Evolutionary conservation across 179 eudicot species (phyloP).

Genomic region (Gypsophila paniculata): DNA sequence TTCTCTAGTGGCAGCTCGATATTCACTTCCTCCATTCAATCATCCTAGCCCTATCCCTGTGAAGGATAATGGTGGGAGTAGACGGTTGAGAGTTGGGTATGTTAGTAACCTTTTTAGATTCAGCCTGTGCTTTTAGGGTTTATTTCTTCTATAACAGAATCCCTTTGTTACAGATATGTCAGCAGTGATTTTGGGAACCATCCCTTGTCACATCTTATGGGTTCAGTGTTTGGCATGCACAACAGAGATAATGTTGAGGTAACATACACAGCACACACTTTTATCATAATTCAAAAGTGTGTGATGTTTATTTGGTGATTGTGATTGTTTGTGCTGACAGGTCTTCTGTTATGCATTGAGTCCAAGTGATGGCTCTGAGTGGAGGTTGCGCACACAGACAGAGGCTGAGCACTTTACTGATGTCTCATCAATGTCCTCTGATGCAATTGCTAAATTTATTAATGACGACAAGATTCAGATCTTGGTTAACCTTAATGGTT

Average conservation of each 20-base stretch:
- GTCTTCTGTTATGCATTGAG: conserved; percentile 95
- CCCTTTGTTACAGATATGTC: conserved; percentile 59
- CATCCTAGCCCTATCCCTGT: conserved; percentile 66
- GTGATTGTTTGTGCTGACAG: conserved; percentile 32
- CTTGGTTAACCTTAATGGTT: conserved; percentile 91
- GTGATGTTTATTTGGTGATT: conserved; percentile 7
- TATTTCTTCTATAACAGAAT: conserved; percentile 18
- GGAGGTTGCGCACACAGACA: conserved; percentile 81
- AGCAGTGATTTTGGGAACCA: conserved; percentile 99
- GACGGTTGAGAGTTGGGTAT: conserved; percentile 84
- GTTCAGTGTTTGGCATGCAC: conserved; percentile 99
- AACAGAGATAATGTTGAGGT: conserved; percentile 81
- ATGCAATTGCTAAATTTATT: conserved; percentile 70
- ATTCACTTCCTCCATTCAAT: conserved; percentile 70
- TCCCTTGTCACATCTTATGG: conserved; percentile 96
- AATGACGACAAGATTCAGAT: conserved; percentile 84
- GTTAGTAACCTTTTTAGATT: conserved; percentile 16
- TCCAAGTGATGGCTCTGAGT: conserved; percentile 90
- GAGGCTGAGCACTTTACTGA: conserved; percentile 90
- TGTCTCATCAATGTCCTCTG: conserved; percentile 87
- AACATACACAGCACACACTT: conserved; percentile 4
- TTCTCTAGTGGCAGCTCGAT: conserved; percentile 75
- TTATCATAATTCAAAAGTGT: background rate
- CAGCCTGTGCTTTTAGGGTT: conserved; percentile 3
- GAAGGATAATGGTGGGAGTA: conserved; percentile 58